phyloP scores from a whole-genome alignment of 352 stramenopile species.

The Phytopythium delawarense region DNA sequence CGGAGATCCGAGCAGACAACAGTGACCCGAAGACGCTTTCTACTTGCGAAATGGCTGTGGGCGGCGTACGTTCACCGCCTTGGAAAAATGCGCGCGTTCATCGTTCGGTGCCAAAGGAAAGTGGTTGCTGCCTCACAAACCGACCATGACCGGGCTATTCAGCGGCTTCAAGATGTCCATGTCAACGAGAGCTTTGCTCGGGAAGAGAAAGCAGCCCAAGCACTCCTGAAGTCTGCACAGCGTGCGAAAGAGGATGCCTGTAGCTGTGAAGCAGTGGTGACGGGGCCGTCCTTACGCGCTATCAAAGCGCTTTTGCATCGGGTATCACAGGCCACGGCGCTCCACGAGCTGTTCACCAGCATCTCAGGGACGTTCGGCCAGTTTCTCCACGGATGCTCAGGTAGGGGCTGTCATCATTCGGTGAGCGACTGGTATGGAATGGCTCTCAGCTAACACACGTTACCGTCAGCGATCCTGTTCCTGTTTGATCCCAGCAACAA shows the following conservation, averaged over 20 bases:
- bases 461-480: slow-evolving; percentile 41
- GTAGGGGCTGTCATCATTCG: slow-evolving; percentile 6
- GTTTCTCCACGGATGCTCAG: slow-evolving; percentile 33
- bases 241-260: neutral
- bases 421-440: neutral
- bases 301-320: slow-evolving; percentile 49
- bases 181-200: neutral
- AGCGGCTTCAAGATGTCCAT: slow-evolving; percentile 2
- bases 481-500: slow-evolving; percentile 56
- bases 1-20: neutral
- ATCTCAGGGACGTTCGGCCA: slow-evolving; percentile 34
- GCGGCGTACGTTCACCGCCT: slow-evolving; percentile 34
- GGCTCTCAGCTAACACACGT: neutral
- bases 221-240: neutral
- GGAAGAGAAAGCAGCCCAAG: neutral
- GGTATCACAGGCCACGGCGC: slow-evolving; percentile 23
- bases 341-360: slow-evolving; percentile 41
- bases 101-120: slow-evolving; percentile 20
- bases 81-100: slow-evolving; percentile 28
- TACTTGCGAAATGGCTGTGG: slow-evolving; percentile 45
- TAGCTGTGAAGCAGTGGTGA: neutral
- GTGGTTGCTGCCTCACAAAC: neutral
- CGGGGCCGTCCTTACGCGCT: slow-evolving; percentile 19
- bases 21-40: neutral
- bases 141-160: neutral